Conservation (phyloP, 768 basidiomycete genomes). For the Lentinula detonsa region DNA sequence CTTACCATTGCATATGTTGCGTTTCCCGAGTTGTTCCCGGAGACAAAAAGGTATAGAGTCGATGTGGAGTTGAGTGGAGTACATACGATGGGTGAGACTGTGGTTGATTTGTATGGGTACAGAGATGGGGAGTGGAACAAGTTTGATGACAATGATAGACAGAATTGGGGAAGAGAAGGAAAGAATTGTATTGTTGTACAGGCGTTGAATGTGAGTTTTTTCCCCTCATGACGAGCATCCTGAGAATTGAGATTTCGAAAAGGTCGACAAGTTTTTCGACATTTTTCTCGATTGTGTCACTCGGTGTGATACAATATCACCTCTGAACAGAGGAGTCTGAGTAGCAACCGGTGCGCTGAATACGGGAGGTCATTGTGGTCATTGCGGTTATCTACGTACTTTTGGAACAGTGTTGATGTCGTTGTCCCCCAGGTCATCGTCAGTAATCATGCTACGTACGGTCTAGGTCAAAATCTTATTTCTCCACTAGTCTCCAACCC, state of each 20-base stretch:
- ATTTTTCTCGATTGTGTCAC: slow-evolving; percentile 56
- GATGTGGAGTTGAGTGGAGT: slow-evolving; percentile 73
- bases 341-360: too few species aligned
- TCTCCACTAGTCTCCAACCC: too few species aligned
- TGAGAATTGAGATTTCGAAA: not conserved
- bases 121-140: slow-evolving; percentile 9
- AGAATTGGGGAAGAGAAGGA: slow-evolving; percentile 66
- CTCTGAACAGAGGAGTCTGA: slow-evolving; percentile 36
- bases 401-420: too few species aligned
- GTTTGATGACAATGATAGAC: slow-evolving; percentile 43
- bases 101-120: slow-evolving; percentile 63
- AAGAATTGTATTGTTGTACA: slow-evolving; percentile 75
- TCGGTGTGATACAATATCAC: slow-evolving; percentile 53
- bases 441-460: too few species aligned
- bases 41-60: slow-evolving; percentile 59
- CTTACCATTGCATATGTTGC: slow-evolving; percentile 76
- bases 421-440: too few species aligned
- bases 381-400: too few species aligned
- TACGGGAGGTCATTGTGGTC: too few species aligned
- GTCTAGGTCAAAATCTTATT: too few species aligned
- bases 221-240: not conserved
- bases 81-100: slow-evolving; percentile 69
- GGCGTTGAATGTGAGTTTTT: slow-evolving; percentile 52
- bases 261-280: slow-evolving; percentile 65
- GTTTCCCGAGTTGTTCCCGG: slow-evolving; percentile 55